Conservation (phyloP, 1,139 yeast species). For the Geotrichum macrosporum region DNA sequence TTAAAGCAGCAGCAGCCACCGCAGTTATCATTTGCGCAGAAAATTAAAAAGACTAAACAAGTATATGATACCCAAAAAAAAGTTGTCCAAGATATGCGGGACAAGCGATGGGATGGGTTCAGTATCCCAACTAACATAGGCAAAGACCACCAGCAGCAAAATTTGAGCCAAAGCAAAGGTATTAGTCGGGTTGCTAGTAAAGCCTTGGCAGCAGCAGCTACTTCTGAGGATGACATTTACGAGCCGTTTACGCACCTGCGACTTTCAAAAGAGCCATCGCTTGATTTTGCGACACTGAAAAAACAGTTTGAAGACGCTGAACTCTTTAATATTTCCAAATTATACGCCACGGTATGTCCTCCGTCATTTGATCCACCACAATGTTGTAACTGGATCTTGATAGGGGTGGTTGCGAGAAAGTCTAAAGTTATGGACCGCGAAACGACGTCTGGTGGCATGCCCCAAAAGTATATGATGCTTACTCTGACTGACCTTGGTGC, state of each 20-base stretch:
- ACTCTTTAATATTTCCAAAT: constrained; percentile 28
- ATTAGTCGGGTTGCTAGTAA: constrained; percentile 9
- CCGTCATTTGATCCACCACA: constrained; percentile 67
- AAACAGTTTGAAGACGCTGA: constrained; percentile 20
- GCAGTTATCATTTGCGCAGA: constrained; percentile 15
- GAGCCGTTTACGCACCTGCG: constrained; percentile 25
- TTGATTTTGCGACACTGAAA: constrained; percentile 40
- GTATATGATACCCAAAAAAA: background rate
- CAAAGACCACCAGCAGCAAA: background rate
- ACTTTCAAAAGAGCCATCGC: constrained; percentile 32
- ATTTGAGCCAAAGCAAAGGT: too few species aligned
- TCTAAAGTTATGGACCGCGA: constrained; percentile 43
- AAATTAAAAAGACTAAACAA: constrained; percentile 4
- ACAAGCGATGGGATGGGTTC: constrained; percentile 15
- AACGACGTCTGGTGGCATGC: constrained; percentile 23
- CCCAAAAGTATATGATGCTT: constrained; percentile 55
- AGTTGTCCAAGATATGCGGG: constrained; percentile 6
- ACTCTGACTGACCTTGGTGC: constrained; percentile 61
- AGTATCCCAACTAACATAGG: constrained; percentile 12
- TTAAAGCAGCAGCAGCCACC: constrained; percentile 2
- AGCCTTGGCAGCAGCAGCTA: constrained; percentile 35
- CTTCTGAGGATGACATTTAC: constrained; percentile 31
- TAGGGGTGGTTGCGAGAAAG: constrained; percentile 64
- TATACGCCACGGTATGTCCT: constrained; percentile 50
- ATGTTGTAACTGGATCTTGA: constrained; percentile 68